These are phyloP conservation scores for Sophora flavescens DNA, from an alignment of 306 rosid species.

Conservation along the genomic window DNA sequence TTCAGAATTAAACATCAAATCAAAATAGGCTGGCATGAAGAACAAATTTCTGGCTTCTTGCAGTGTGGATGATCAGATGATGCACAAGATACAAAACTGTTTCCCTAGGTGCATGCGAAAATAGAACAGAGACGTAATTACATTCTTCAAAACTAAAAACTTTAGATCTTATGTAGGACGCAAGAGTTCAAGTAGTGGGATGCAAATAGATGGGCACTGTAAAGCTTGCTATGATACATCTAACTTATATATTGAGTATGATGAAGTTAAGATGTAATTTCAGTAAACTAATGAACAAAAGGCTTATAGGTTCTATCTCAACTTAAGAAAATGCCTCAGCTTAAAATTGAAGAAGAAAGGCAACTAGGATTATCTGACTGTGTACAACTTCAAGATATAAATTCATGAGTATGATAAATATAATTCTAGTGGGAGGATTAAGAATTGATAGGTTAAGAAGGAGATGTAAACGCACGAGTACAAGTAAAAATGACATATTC, in stretches of 20 bases:
- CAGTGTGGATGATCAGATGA: background rate
- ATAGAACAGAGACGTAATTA: background rate
- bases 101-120: background rate
- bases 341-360: conserved; percentile 19
- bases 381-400: background rate
- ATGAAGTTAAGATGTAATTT: conserved; percentile 16
- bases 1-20: conserved; percentile 8
- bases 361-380: background rate
- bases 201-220: conserved; percentile 13
- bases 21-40: background rate
- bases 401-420: background rate
- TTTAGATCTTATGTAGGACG: background rate
- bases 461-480: conserved; percentile 4
- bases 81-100: background rate
- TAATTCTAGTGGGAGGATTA: background rate
- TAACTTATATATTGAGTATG: background rate
- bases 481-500: conserved; percentile 30
- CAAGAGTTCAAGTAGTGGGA: conserved; percentile 6
- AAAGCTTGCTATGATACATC: background rate
- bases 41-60: background rate
- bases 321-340: conserved; percentile 16
- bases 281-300: conserved; percentile 20
- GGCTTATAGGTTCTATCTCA: conserved; percentile 11
- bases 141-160: conserved; percentile 2
- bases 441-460: conserved; percentile 2